Evolutionary conservation across 192 early-diverging fungal genomes (phyloP).

Genomic region (Funneliformis geosporum): DNA sequence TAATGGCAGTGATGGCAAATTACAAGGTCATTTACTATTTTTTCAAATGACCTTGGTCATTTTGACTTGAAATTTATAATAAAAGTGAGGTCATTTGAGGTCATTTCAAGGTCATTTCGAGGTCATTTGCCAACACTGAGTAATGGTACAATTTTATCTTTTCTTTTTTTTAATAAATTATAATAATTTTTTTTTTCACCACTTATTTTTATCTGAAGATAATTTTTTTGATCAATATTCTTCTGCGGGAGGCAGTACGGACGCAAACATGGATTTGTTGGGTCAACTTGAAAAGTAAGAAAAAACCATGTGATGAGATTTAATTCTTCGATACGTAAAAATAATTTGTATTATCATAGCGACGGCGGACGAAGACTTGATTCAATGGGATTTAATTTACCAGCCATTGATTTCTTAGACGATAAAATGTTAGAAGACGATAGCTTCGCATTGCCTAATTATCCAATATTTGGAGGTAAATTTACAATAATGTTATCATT

Average conservation of each 20-base stretch:
- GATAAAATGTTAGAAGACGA: background rate
- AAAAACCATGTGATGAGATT: background rate
- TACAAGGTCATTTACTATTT: too few relatives aligned
- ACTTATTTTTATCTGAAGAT: background rate
- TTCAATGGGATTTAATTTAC: background rate
- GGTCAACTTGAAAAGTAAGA: background rate
- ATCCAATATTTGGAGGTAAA: conserved; percentile 15
- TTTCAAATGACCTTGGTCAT: too few relatives aligned
- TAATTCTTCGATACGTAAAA: background rate
- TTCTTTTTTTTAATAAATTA: too few relatives aligned
- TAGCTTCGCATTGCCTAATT: background rate
- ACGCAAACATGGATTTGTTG: background rate
- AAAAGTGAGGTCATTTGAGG: too few relatives aligned
- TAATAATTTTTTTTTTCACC: too few relatives aligned
- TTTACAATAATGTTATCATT: background rate
- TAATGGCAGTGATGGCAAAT: too few relatives aligned
- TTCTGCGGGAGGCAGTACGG: background rate
- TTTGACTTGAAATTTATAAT: too few relatives aligned
- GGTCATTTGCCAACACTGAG: too few relatives aligned
- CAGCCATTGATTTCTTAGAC: background rate
- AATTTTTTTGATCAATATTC: background rate
- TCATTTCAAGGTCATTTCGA: too few relatives aligned
- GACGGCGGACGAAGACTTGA: background rate
- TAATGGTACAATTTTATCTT: too few relatives aligned
- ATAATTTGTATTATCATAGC: background rate